Percentiles rank a stretch among this genome's conserved stretches.
Conservation (phyloP, 108 stramenopile genomes). For the Pelagomonas calceolata region DNA sequence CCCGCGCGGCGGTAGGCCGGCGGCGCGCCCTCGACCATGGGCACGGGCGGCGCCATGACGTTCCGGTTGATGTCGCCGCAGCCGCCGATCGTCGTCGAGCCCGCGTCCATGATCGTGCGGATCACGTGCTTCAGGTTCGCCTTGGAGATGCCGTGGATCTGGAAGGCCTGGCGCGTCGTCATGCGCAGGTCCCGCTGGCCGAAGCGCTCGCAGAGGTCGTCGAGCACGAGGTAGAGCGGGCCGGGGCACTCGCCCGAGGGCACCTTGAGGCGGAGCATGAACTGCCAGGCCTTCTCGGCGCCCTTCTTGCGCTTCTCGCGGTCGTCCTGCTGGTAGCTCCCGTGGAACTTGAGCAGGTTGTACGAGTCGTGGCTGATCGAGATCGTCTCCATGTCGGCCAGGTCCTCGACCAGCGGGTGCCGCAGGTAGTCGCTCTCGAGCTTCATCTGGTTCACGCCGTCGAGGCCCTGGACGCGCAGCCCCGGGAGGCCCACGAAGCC, state of each 20-base stretch:
- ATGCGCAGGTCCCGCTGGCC: conserved; percentile 88
- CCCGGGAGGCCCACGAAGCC: too few relatives aligned
- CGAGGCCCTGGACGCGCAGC: neutral
- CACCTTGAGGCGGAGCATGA: conserved; percentile 96
- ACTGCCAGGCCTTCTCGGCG: conserved; percentile 40
- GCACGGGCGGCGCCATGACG: conserved; percentile 87
- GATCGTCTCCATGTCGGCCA: neutral
- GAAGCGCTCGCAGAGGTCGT: conserved; percentile 70
- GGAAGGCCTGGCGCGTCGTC: conserved; percentile 95
- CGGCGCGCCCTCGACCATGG: conserved; percentile 34
- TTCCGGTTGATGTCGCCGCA: conserved; percentile 96
- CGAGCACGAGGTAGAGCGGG: conserved; percentile 75
- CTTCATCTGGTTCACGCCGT: neutral
- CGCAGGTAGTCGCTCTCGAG: neutral
- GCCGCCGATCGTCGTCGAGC: conserved; percentile 86
- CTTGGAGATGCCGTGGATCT: conserved; percentile 94
- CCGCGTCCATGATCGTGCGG: conserved; percentile 85
- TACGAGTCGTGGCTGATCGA: conserved; percentile 13
- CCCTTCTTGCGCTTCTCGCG: conserved; percentile 65
- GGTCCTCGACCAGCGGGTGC: neutral
- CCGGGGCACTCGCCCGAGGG: conserved; percentile 88
- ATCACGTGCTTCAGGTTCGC: conserved; percentile 87
- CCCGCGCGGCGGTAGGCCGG: conserved; percentile 66
- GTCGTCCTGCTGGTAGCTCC: conserved; percentile 92
- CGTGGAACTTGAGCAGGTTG: conserved; percentile 93